Percentiles rank a stretch among this genome's conserved stretches.
Conservation (phyloP, 352 stramenopile species). For the Thraustochytrium striatum region DNA sequence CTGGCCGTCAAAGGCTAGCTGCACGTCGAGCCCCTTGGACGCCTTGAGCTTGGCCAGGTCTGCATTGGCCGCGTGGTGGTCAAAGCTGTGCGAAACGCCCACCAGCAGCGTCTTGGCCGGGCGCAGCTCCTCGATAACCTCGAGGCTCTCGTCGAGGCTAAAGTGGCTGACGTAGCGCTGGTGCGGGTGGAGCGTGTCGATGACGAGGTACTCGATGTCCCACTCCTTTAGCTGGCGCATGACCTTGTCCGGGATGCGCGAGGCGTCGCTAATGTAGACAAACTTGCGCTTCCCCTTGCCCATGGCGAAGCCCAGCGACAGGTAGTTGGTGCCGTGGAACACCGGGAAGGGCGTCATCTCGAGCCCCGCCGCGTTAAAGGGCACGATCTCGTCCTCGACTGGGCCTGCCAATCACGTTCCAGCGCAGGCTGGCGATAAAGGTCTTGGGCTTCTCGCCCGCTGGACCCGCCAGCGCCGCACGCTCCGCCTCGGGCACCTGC, state of each 20-base stretch:
- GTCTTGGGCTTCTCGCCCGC: background rate
- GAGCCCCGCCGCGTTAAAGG: conserved; percentile 20
- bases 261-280: conserved; percentile 81
- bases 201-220: conserved; percentile 71
- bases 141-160: conserved; percentile 67
- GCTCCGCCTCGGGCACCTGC: background rate
- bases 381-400: conserved; percentile 54
- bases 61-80: conserved; percentile 64
- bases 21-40: conserved; percentile 63
- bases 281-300: conserved; percentile 66
- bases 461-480: background rate
- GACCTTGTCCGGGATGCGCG: conserved; percentile 65
- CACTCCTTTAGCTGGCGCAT: conserved; percentile 57
- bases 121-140: conserved; percentile 63
- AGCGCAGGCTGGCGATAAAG: conserved; percentile 70
- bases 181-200: conserved; percentile 71
- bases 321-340: conserved; percentile 70
- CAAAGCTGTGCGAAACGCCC: conserved; percentile 76
- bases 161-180: conserved; percentile 76
- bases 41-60: conserved; percentile 59
- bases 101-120: conserved; percentile 70
- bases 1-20: conserved; percentile 76
- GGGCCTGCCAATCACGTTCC: conserved; percentile 61
- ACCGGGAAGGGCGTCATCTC: conserved; percentile 64
- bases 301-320: conserved; percentile 72